Conservation (phyloP, 805 yeast species). For the Tetrapisispora taiwanensis region DNA sequence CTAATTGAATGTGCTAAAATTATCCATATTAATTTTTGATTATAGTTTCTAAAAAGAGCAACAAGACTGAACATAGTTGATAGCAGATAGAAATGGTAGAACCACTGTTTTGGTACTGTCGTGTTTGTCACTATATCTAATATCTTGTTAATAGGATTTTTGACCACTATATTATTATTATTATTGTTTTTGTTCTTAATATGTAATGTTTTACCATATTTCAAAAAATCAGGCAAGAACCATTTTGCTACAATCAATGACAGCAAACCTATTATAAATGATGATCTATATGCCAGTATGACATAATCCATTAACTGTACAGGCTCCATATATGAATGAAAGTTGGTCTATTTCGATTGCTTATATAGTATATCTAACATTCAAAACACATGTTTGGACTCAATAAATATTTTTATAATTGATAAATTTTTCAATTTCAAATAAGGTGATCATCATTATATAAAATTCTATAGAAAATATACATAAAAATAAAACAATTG, state of each 20-base stretch:
- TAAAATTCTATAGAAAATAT: too few species aligned
- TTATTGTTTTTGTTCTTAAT: conserved; percentile 4
- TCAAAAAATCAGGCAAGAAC: conserved; percentile 29
- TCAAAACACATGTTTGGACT: too few species aligned
- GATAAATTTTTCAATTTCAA: too few species aligned
- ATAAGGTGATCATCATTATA: too few species aligned
- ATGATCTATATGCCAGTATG: neutral
- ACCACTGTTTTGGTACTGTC: conserved; percentile 55
- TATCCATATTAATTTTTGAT: conserved; percentile 17
- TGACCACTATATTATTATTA: neutral
- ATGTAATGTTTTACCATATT: conserved; percentile 37
- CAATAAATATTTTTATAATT: too few species aligned
- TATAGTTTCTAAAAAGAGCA: conserved; percentile 8
- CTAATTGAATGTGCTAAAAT: conserved; percentile 43
- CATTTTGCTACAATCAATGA: conserved; percentile 29
- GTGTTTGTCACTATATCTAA: conserved; percentile 11
- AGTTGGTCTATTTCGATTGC: too few species aligned
- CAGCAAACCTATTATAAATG: conserved; percentile 12
- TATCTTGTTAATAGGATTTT: conserved; percentile 5
- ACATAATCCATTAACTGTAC: neutral
- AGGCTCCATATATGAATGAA: neutral
- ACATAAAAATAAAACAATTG: neutral
- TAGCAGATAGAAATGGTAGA: conserved; percentile 50
- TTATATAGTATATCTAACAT: too few species aligned
- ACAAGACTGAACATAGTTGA: conserved; percentile 29